A percentile compares a stretch with the other conserved stretches of the same genome.
Conservation (phyloP, 352 stramenopile genomes). For the Stramenopiles sp. region DNA sequence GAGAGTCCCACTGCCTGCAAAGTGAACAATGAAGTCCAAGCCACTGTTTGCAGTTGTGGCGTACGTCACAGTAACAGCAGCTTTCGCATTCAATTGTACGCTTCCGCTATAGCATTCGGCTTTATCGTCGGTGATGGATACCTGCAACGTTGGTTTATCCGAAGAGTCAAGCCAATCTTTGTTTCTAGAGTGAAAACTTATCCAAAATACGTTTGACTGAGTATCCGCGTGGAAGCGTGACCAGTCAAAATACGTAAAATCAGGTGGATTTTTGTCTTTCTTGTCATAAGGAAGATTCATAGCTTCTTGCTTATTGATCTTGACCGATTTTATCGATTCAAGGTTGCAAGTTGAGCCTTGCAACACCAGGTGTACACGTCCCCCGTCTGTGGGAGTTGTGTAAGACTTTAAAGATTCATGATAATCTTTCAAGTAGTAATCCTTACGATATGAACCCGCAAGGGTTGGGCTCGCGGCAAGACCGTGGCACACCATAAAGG, state of each 20-base stretch:
- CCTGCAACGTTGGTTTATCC: background rate
- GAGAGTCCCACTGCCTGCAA: background rate
- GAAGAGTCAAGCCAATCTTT: background rate
- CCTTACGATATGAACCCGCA: background rate
- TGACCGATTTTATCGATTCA: background rate
- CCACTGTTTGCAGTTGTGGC: background rate
- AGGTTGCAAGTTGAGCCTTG: background rate
- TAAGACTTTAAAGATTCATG: background rate
- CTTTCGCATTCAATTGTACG: background rate
- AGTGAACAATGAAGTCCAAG: background rate
- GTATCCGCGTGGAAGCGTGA: background rate
- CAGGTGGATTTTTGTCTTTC: background rate
- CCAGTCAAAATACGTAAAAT: background rate
- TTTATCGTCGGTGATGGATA: background rate
- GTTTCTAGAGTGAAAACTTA: background rate
- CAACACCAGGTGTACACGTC: background rate
- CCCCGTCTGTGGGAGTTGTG: background rate
- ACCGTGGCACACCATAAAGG: no score
- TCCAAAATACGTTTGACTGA: background rate
- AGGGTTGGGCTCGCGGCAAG: background rate
- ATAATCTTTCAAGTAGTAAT: background rate
- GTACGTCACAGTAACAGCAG: background rate
- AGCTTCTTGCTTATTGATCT: background rate
- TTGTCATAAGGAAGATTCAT: background rate
- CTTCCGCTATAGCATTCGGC: background rate